phyloP scores from a whole-genome alignment of 2,329 filamentous ascomycete genomes.

The Monilinia vaccinii-corymbosi region DNA sequence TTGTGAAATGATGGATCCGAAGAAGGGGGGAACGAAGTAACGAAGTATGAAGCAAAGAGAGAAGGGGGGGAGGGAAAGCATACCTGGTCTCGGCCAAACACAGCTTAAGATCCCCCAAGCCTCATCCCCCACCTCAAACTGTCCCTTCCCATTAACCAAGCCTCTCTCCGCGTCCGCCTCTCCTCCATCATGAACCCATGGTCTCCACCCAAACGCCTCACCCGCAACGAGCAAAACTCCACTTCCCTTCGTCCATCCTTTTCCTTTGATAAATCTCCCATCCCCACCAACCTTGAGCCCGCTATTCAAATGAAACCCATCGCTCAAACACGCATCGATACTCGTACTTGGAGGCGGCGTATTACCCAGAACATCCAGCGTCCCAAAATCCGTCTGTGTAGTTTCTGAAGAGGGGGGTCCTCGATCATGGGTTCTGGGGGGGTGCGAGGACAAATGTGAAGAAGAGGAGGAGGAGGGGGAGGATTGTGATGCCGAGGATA shows the following conservation, averaged over 20 bases:
- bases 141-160: constrained; percentile 66
- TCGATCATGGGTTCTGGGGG: constrained; percentile 36
- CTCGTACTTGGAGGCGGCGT: constrained; percentile 70
- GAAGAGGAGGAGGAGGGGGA: neutral
- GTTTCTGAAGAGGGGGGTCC: constrained; percentile 51
- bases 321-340: constrained; percentile 70
- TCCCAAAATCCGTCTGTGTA: constrained; percentile 61
- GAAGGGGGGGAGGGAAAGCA: constrained; percentile 25
- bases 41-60: too few relatives aligned
- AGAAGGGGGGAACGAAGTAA: neutral
- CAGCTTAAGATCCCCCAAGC: constrained; percentile 68
- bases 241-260: constrained; percentile 42
- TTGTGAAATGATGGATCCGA: neutral
- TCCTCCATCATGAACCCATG: constrained; percentile 49
- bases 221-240: constrained; percentile 76
- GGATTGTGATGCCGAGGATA: neutral
- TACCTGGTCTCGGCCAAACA: constrained; percentile 84
- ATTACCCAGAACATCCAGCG: constrained; percentile 70
- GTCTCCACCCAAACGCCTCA: constrained; percentile 82
- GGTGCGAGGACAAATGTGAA: neutral
- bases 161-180: constrained; percentile 32
- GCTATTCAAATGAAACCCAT: constrained; percentile 82
- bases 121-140: constrained; percentile 65
- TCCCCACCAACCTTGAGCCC: constrained; percentile 39
- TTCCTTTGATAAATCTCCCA: constrained; percentile 38